Conservation (phyloP, 169 alveolate genomes). For the Eimeria brunetti region DNA sequence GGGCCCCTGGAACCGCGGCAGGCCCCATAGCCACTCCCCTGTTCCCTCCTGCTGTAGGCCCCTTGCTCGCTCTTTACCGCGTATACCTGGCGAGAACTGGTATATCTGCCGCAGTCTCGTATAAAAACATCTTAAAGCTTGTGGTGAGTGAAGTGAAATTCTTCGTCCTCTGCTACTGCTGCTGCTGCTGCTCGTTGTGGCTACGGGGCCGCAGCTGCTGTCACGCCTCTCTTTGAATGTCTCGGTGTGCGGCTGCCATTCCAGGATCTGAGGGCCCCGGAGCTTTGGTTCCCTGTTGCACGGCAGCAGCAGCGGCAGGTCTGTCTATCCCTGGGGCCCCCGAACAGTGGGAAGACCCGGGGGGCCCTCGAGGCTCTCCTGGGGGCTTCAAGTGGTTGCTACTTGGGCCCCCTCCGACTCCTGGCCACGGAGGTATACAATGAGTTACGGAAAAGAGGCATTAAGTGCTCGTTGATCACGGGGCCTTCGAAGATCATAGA, state of each 20-base stretch:
- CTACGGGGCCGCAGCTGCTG: neutral
- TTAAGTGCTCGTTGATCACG: conserved; percentile 90
- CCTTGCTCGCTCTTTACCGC: conserved; percentile 45
- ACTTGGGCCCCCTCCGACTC: conserved; percentile 95
- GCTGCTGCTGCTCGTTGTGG: neutral
- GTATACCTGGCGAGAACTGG: conserved; percentile 26
- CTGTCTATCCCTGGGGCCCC: conserved; percentile 94
- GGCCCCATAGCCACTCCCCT: neutral
- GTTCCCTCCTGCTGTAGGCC: conserved; percentile 51
- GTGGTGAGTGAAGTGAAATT: neutral
- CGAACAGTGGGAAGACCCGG: conserved; percentile 96
- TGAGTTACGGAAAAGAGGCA: conserved; percentile 85
- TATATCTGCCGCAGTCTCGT: neutral
- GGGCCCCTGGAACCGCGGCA: neutral
- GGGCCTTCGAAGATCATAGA: conserved; percentile 91
- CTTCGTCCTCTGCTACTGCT: neutral
- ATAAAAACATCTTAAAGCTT: conserved; percentile 32
- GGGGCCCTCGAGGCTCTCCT: conserved; percentile 89
- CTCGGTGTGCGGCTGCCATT: neutral
- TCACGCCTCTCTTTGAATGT: neutral
- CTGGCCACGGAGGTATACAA: conserved; percentile 94
- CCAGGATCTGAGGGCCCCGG: conserved; percentile 68
- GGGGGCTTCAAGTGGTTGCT: conserved; percentile 91
- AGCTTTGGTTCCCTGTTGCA: conserved; percentile 51
- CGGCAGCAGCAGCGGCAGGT: conserved; percentile 86